These are phyloP conservation scores for Solanum hybrid DNA, from an alignment of 305 asterid species.

Conservation along the genomic window DNA sequence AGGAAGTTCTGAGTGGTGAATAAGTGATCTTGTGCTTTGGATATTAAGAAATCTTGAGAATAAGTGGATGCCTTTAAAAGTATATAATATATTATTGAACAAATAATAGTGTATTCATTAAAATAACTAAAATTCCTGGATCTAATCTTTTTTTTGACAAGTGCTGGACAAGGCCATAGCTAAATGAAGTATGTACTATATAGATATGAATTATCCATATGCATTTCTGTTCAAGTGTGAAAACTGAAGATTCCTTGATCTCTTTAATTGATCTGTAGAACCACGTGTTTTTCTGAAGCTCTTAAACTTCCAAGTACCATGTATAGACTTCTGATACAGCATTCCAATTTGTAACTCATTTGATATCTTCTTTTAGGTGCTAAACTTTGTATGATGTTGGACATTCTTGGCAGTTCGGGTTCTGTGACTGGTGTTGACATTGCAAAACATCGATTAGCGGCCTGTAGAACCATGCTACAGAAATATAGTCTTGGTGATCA, in stretches of 20 bases:
- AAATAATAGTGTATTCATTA: background rate
- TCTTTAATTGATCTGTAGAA: background rate
- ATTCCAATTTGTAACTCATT: conserved; percentile 3
- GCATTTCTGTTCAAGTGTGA: background rate
- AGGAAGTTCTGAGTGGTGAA: background rate
- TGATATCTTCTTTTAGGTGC: conserved; percentile 57
- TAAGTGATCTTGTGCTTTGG: background rate
- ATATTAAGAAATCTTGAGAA: background rate
- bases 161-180: background rate
- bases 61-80: background rate
- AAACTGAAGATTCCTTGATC: background rate
- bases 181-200: background rate
- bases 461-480: conserved; percentile 76
- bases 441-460: conserved; percentile 85
- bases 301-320: background rate
- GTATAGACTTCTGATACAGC: background rate
- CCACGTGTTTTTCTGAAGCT: background rate
- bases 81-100: background rate
- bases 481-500: conserved; percentile 68
- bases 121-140: background rate
- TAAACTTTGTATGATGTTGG: conserved; percentile 84
- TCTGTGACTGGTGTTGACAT: conserved; percentile 85
- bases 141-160: background rate
- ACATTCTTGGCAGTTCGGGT: conserved; percentile 74
- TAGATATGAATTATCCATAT: background rate